Conservation (phyloP, 352 stramenopile genomes). For the Globisporangium uncinulatum region DNA sequence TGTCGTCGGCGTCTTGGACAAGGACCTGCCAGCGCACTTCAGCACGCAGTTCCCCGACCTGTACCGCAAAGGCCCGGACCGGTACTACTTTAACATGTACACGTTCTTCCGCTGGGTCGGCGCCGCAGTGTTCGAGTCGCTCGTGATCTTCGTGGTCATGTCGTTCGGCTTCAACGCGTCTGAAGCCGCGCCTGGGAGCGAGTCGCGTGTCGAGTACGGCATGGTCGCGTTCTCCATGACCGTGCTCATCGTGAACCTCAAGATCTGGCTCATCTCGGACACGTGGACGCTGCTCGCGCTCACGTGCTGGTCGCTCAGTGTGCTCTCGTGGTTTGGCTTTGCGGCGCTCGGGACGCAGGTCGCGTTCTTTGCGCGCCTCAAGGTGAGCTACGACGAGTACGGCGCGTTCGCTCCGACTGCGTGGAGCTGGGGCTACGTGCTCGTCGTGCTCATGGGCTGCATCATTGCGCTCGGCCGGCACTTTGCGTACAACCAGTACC, state of each 20-base stretch:
- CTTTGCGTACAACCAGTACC: constrained; percentile 75
- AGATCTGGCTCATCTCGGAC: constrained; percentile 85
- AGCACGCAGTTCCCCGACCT: constrained; percentile 71
- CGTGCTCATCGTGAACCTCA: constrained; percentile 93
- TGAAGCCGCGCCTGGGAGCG: constrained; percentile 40
- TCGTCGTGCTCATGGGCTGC: constrained; percentile 67
- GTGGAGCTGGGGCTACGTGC: constrained; percentile 44
- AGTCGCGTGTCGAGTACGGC: constrained; percentile 76
- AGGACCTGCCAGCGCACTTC: constrained; percentile 74
- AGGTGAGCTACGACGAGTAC: constrained; percentile 79
- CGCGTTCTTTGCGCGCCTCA: constrained; percentile 51
- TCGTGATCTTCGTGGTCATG: constrained; percentile 81
- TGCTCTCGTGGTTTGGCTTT: constrained; percentile 68
- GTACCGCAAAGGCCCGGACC: constrained; percentile 62
- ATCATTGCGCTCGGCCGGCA: constrained; percentile 63
- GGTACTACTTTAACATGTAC: constrained; percentile 75
- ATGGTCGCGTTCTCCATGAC: constrained; percentile 90
- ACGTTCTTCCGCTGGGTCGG: constrained; percentile 77
- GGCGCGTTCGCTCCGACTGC: constrained; percentile 58
- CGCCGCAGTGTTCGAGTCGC: constrained; percentile 66
- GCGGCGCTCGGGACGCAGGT: constrained; percentile 50
- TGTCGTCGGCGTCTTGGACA: constrained; percentile 76
- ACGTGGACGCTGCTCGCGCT: constrained; percentile 68
- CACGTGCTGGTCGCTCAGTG: constrained; percentile 50
- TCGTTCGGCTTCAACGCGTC: constrained; percentile 73